These are phyloP conservation scores for Avena eriantha DNA, from an alignment of 176 grass and related monocot genomes.

Conservation along the genomic window DNA sequence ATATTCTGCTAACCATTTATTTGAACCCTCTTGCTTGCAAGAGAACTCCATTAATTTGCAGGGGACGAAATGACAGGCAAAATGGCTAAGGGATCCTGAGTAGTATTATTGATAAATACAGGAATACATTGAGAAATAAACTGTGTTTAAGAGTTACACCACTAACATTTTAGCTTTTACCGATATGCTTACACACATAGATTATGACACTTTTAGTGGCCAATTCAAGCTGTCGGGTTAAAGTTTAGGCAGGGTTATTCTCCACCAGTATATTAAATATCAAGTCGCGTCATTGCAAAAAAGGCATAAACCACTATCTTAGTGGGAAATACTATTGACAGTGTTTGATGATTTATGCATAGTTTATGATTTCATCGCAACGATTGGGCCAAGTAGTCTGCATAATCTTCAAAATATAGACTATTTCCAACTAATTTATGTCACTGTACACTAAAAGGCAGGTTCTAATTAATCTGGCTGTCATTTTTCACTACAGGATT, in stretches of 20 bases:
- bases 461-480: not conserved
- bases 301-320: slow-evolving; percentile 38
- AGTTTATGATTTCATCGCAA: slow-evolving; percentile 34
- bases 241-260: slow-evolving; percentile 34
- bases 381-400: not conserved
- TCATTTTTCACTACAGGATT: slow-evolving; percentile 35
- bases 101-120: not conserved
- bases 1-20: not conserved
- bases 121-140: not conserved
- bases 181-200: slow-evolving; percentile 10
- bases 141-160: not conserved
- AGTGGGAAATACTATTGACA: slow-evolving; percentile 54
- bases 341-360: slow-evolving; percentile 48
- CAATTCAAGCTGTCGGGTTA: slow-evolving; percentile 29
- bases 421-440: slow-evolving; percentile 4
- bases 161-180: slow-evolving; percentile 34
- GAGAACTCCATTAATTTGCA: not conserved
- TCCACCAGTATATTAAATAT: slow-evolving; percentile 47
- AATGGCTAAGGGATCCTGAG: too few species aligned
- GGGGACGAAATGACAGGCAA: not conserved
- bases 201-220: slow-evolving; percentile 40
- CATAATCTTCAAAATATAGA: not conserved
- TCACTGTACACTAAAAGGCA: slow-evolving; percentile 43
- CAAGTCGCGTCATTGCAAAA: not conserved
- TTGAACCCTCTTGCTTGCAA: not conserved